Evolutionary conservation across 1,139 yeast species (phyloP), one percentile per base, ranked within the genome.

Genomic region (Eremothecium gossypii): DNA sequence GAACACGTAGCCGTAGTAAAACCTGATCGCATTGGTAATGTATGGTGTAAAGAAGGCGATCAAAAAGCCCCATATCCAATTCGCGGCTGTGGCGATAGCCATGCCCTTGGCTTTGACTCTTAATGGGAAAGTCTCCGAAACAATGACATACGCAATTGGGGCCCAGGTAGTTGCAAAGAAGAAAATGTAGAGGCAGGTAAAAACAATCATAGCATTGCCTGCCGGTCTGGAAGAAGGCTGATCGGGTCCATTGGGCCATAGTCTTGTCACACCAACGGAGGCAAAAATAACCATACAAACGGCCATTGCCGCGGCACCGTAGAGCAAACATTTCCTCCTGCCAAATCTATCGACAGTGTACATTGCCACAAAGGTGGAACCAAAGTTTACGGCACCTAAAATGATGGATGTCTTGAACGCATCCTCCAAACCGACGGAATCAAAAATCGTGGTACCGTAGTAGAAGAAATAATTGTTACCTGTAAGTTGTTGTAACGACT

Each of bases 121-220:
- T 49, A 79, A 72, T 49, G 93, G 91, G 67, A 77, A 84, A 43
- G 81, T 67, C 65, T 84, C 95, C 33, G 89, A 76, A 38, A 79
- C 76, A 54, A 83, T 73, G 45, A 81, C 82, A 68, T 73, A 84
- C 33, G 82, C 79, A 52, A 83, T 79, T 48, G 95, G 93, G 36
- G 91, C 95, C 85, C 93, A 81, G 8, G 94, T 79, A 32, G 79
- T 69, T 23, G 95, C 94, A 63, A 84, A 85, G 64, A 74, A 78
- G 66, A 79, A 71, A 47, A 85, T 80, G 69, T 74, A 85, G 49
- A 82, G 61, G 65, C 91, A 81, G 14, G 91, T 77, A 46, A 84
- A 71, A 57, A 77, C 74, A 61, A 85, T 82, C 91, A 77, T 74
- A 30, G 77, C 79, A 51, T 71, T 64, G 53, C 89, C 89, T 38